Evolutionary conservation across 176 grass and related monocot genomes (phyloP).

Genomic region (Urochloa ruziziensis): DNA sequence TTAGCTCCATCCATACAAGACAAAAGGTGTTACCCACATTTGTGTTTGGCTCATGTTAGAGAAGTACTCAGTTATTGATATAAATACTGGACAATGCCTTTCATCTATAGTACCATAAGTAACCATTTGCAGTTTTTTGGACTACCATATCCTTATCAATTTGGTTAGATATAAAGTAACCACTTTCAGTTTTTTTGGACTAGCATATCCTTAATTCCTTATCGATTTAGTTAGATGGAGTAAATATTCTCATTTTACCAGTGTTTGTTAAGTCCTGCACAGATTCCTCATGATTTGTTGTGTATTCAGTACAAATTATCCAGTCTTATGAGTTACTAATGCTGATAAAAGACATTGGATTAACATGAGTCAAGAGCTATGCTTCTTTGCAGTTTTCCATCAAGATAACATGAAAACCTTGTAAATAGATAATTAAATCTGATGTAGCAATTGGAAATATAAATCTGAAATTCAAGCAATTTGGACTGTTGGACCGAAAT

Average conservation of each 20-base stretch:
- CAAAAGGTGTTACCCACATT: neutral
- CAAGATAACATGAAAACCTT: neutral
- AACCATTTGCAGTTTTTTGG: neutral
- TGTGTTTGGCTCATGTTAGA: neutral
- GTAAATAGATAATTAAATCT: neutral
- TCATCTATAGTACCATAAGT: neutral
- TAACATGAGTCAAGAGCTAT: neutral
- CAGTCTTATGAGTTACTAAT: neutral
- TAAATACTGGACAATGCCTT: neutral
- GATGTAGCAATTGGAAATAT: too few relatives aligned
- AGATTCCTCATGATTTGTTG: neutral
- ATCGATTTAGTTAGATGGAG: neutral
- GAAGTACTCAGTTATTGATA: neutral
- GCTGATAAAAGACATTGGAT: neutral
- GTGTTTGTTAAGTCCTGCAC: neutral
- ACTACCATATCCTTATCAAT: neutral
- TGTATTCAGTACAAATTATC: neutral
- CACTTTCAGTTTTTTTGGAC: too few relatives aligned
- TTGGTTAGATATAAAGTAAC: too few relatives aligned
- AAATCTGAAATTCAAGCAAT: neutral
- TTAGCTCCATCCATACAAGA: neutral
- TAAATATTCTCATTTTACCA: neutral
- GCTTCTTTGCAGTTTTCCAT: neutral
- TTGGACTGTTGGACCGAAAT: neutral
- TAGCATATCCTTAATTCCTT: too few relatives aligned